Base-by-base conservation (phyloP, 306 rosid species). In the Herpetospermum pedunculosum region DNA sequence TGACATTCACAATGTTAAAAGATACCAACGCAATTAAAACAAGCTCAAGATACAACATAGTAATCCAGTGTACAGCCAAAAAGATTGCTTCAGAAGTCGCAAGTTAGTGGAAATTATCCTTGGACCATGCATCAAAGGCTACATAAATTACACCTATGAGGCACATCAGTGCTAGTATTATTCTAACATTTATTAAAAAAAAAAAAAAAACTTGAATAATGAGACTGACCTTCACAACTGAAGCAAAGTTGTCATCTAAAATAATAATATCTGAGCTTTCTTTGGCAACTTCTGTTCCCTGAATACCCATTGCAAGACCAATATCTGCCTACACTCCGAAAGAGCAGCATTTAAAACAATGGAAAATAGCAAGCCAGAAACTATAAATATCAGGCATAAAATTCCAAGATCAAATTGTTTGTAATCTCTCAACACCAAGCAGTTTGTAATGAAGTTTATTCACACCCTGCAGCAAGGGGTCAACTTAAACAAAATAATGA, bases 241-340 rank as follows among this genome's bases (percentile, higher is more conserved):
- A 87, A 63, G 96, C 84, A 76, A 93, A 93, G 77, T 84, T 89
- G 83, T 93, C 98, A 78, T 93, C 98, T 88, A 93, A 85, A 80
- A 93, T 93, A 75, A 93, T 86, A 65, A 93, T 84, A 80, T 88
- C 98, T 1, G 96, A 93, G 81, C 89, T 93, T 81, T 93, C 98
- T 80, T 93, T 93, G 26, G 98, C 96, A 77, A 93, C 96, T 82
- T 90, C 91, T 26, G 98, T 91, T 37, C 98, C 98, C 76, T 74
- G 81, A 38, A 93, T 93, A 14, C 94, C 96, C 98, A 93, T 89
- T 72, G 97, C 92, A 84, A 93, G 89, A 79, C 97, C 94, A 58
- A 93, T 93, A 77, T 87, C 96, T 4, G 98, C 96, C 98, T 92
- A 75, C 70, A 81, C 54, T 63, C 82, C 59, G 73, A 73, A 69